phyloP scores from a whole-genome alignment of 2,329 filamentous ascomycete genomes.

The Ceratocystis harringtonii region DNA sequence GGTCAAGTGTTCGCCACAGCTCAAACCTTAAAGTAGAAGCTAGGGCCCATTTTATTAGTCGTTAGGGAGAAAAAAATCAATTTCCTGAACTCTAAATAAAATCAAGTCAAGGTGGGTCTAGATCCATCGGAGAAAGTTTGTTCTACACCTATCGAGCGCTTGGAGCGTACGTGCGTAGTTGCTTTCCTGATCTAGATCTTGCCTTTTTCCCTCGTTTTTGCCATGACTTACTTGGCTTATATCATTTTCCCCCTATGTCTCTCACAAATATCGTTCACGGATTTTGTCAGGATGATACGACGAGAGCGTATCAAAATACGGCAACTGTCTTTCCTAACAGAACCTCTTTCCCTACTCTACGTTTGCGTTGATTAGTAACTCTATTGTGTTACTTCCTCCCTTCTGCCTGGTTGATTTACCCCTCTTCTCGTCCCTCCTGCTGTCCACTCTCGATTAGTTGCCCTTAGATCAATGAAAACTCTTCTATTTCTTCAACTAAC shows the following conservation, averaged over 20 bases:
- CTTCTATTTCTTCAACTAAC: not conserved
- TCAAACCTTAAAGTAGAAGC: conserved; percentile 3
- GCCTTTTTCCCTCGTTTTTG: not conserved
- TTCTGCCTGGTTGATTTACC: not conserved
- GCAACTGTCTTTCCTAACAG: not conserved
- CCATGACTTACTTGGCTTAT: not conserved
- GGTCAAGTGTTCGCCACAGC: not conserved
- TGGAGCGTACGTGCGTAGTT: not conserved
- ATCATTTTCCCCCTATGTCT: not conserved
- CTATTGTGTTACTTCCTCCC: not conserved
- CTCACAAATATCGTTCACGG: not conserved
- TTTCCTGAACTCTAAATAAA: not conserved
- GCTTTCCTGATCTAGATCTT: not conserved
- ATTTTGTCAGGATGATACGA: not conserved
- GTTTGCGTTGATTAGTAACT: not conserved
- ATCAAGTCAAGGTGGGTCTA: not conserved
- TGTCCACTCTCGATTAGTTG: not conserved
- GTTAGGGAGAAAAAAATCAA: not conserved
- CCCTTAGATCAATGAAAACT: not conserved
- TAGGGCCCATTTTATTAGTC: not conserved
- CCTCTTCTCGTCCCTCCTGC: not conserved
- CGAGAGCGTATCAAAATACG: not conserved
- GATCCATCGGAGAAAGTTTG: not conserved
- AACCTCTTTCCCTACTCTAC: not conserved
- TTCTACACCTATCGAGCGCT: not conserved